Conservation (phyloP, 306 rosid genomes). For the Hippophae gyantsensis region DNA sequence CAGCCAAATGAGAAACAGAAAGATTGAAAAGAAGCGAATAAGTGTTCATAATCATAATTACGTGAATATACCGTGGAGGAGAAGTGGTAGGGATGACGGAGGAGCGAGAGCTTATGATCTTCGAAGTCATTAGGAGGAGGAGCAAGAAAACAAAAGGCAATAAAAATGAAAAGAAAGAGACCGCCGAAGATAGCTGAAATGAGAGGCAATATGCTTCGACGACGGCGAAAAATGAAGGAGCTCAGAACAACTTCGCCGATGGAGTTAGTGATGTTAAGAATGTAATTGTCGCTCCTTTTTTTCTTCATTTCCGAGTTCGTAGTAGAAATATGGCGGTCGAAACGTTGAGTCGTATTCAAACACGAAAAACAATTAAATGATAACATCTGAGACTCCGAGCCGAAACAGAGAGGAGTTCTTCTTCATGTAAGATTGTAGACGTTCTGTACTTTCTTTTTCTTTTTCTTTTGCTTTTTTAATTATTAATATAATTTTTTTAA, state of each 20-base stretch:
- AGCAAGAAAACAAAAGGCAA: slow-evolving; percentile 32
- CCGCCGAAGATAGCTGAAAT: slow-evolving; percentile 43
- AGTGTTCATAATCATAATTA: neutral
- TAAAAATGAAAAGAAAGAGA: slow-evolving; percentile 42
- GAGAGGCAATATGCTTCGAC: slow-evolving; percentile 35
- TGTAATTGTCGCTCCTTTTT: slow-evolving; percentile 22
- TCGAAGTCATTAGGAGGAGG: slow-evolving; percentile 27
- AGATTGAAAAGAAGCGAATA: neutral
- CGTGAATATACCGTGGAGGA: slow-evolving; percentile 1
- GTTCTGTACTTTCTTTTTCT: no score
- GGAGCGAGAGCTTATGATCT: slow-evolving; percentile 16
- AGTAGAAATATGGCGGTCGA: neutral
- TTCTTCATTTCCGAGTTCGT: slow-evolving; percentile 15
- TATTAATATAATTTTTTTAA: no score
- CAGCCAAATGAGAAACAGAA: neutral
- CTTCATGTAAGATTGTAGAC: no score
- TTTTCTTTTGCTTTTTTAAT: no score
- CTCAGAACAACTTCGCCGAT: slow-evolving; percentile 12
- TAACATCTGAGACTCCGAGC: no score
- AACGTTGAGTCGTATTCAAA: neutral
- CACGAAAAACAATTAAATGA: neutral
- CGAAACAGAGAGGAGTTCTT: no score
- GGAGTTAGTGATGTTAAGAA: neutral
- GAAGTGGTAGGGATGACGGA: slow-evolving; percentile 1
- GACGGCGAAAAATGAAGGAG: slow-evolving; percentile 21